These are phyloP conservation scores for Oryza glaberrima DNA, from an alignment of 176 grass and related monocot genomes.

Conservation along the genomic window DNA sequence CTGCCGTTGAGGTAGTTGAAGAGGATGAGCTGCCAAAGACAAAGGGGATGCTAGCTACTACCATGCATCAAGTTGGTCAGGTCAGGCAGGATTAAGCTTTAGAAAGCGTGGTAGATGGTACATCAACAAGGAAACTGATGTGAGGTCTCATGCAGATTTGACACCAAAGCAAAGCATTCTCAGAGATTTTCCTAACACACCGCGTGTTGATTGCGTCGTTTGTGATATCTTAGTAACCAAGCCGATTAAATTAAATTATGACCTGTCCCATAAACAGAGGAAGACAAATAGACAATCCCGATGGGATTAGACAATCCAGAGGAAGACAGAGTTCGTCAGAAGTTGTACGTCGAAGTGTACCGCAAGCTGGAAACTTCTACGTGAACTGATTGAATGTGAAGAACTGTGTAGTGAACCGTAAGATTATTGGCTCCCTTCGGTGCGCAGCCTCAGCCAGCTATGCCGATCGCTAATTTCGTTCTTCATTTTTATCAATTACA, in stretches of 20 bases:
- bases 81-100: background rate
- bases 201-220: background rate
- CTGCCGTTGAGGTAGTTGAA: conserved; percentile 9
- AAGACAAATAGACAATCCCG: background rate
- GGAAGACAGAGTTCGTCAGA: background rate
- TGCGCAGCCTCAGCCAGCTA: too few species aligned
- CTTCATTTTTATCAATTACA: too few species aligned
- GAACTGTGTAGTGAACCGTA: too few species aligned
- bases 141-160: background rate
- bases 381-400: too few species aligned
- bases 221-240: background rate
- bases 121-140: background rate
- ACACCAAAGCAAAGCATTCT: background rate
- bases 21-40: background rate
- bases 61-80: background rate
- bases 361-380: too few species aligned
- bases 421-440: too few species aligned
- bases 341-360: background rate
- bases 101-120: background rate
- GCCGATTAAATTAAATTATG: background rate
- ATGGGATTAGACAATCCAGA: background rate
- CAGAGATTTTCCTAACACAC: background rate
- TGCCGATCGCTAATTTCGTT: too few species aligned
- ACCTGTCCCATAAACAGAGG: background rate
- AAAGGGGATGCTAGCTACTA: background rate